phyloP scores from a whole-genome alignment of 2,329 filamentous ascomycete species.

The Penicillium sclerotigenum region DNA sequence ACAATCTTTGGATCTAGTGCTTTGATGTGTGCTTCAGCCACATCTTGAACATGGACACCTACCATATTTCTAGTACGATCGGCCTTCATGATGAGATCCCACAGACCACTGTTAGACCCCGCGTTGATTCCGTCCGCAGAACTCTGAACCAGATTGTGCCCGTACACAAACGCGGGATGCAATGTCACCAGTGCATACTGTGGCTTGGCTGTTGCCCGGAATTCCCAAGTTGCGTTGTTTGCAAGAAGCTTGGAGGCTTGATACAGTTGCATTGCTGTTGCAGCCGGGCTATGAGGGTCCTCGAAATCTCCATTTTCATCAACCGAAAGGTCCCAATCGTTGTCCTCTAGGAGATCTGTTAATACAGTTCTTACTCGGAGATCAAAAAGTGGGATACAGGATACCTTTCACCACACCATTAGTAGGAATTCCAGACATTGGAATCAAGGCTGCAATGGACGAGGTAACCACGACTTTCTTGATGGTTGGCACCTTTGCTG shows the following conservation, averaged over 20 bases:
- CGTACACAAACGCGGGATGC: slow-evolving; percentile 24
- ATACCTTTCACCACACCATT: slow-evolving; percentile 22
- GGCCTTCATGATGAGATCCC: slow-evolving; percentile 16
- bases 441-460: slow-evolving; percentile 20
- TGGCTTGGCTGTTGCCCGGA: slow-evolving; percentile 14
- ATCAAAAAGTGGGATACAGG: too few species aligned
- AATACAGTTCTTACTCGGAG: neutral
- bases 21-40: slow-evolving; percentile 27
- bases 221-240: slow-evolving; percentile 22
- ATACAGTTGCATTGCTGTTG: slow-evolving; percentile 22
- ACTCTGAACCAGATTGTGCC: slow-evolving; percentile 21
- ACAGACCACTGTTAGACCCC: slow-evolving; percentile 16
- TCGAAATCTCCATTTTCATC: slow-evolving; percentile 16
- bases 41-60: slow-evolving; percentile 26
- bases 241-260: slow-evolving; percentile 27
- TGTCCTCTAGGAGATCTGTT: slow-evolving; percentile 16
- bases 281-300: slow-evolving; percentile 3
- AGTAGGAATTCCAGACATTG: slow-evolving; percentile 15
- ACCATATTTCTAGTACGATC: neutral
- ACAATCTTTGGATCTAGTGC: slow-evolving; percentile 16
- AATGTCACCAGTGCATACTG: slow-evolving; percentile 23
- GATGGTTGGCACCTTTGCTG: slow-evolving; percentile 17
- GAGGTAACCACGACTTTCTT: slow-evolving; percentile 26
- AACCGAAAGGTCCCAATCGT: slow-evolving; percentile 21
- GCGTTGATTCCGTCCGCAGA: slow-evolving; percentile 10